These are phyloP conservation scores for Xylaria nigripes DNA, from an alignment of 495 filamentous ascomycete species.

Conservation along the genomic window DNA sequence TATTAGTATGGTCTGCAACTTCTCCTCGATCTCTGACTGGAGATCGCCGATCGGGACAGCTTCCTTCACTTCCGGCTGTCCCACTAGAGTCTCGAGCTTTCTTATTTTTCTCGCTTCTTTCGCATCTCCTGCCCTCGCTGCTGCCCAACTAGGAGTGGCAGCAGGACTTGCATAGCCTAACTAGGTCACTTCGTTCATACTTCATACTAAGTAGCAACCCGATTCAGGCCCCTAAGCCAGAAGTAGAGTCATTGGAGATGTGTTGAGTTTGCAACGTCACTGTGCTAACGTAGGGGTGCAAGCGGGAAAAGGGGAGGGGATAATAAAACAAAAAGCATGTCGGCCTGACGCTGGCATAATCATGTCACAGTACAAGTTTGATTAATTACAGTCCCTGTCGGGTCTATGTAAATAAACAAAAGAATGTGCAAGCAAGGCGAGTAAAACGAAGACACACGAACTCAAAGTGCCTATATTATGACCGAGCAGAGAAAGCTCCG, in stretches of 20 bases:
- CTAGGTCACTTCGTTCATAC: neutral
- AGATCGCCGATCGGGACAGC: too few species aligned
- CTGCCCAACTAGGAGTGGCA: neutral
- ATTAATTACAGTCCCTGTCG: too few species aligned
- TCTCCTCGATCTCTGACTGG: too few species aligned
- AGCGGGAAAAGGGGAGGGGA: too few species aligned
- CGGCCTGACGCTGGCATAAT: neutral
- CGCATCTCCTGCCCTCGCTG: neutral
- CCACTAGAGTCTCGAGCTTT: too few species aligned
- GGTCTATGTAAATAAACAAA: too few species aligned
- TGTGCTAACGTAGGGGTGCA: neutral
- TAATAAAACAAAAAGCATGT: neutral
- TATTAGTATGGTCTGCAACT: too few species aligned
- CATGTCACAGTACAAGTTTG: neutral
- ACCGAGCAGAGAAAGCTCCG: too few species aligned
- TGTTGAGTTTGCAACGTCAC: neutral
- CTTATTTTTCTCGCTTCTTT: too few species aligned
- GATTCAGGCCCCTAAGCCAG: neutral
- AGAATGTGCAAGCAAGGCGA: neutral
- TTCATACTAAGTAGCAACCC: neutral
- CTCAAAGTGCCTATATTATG: too few species aligned
- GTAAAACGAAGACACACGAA: too few species aligned
- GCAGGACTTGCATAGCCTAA: neutral
- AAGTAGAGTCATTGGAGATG: neutral
- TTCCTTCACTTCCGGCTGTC: too few species aligned